phyloP scores from a whole-genome alignment of 495 filamentous ascomycete genomes.

The Aspergillus diversus region DNA sequence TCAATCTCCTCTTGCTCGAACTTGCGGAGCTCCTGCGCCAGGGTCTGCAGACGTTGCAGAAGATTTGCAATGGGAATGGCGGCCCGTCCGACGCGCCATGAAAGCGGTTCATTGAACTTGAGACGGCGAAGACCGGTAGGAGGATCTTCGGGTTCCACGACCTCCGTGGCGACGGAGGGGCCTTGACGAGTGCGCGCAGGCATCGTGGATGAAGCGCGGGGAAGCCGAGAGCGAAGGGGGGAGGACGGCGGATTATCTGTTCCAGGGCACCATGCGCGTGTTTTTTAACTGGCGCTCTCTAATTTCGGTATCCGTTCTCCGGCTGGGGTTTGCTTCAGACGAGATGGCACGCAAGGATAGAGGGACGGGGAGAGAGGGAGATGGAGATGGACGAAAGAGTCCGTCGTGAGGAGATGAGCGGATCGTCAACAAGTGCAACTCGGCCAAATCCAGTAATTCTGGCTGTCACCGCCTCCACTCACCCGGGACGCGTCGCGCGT shows the following conservation, averaged over 20 bases:
- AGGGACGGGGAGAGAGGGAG: slow-evolving; percentile 6
- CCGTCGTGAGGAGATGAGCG: slow-evolving; percentile 4
- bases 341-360: neutral
- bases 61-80: slow-evolving; percentile 83
- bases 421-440: slow-evolving; percentile 7
- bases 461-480: slow-evolving; percentile 23
- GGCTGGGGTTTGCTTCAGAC: neutral
- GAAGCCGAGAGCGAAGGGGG: slow-evolving; percentile 26
- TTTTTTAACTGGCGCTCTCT: neutral
- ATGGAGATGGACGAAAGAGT: slow-evolving; percentile 7
- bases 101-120: slow-evolving; percentile 81
- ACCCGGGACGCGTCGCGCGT: slow-evolving; percentile 29
- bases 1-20: slow-evolving; percentile 89
- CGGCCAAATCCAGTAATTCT: slow-evolving; percentile 1
- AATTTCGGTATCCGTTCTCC: no score
- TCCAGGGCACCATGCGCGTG: slow-evolving; percentile 29
- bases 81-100: slow-evolving; percentile 87
- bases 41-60: slow-evolving; percentile 73
- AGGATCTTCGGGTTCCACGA: slow-evolving; percentile 36
- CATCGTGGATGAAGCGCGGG: slow-evolving; percentile 43
- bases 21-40: slow-evolving; percentile 81
- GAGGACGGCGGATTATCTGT: slow-evolving; percentile 2
- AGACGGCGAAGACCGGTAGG: slow-evolving; percentile 42
- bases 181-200: slow-evolving; percentile 53
- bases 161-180: slow-evolving; percentile 43